Base-by-base conservation (phyloP, 495 filamentous ascomycete genomes). In the Clohesyomyces aquaticus region DNA sequence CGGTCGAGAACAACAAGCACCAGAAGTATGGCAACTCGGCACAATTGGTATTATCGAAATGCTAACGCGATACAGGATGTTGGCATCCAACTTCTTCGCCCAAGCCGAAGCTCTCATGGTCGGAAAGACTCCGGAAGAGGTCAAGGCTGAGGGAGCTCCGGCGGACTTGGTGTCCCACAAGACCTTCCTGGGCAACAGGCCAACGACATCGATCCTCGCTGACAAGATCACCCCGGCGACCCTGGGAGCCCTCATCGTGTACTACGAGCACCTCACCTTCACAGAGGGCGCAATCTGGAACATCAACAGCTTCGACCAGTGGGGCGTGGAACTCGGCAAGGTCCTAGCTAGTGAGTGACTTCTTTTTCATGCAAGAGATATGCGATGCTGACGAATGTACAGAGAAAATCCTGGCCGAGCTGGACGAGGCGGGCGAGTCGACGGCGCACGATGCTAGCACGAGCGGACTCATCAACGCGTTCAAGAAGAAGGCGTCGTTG, bases 241-340 rank as follows among this genome's bases (percentile, higher is more conserved):
- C 61, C 84, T 98, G 58, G 94, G 94, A 70, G 94, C 94, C 25
- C 79, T 98, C 65, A 98, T 98, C 75, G 91, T 90, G 52, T 98
- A 96, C 85, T 98, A 98, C 77, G 94, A 98, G 81, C 94, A 98
- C 78, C 73, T 96, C 48, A 98, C 94, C 61, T 98, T 98, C 80
- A 96, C 91, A 38, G 94, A 98, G 78, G 94, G 94, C 69, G 95
- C 91, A 28, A 77, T 98, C 68, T 98, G 94, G 94, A 95, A 98
- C 78, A 97, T 98, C 82, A 98, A 98, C 85, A 89, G 85, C 69
- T 98, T 98, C 75, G 94, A 98, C 80, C 94, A 98, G 79, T 98
- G 94, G 94, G 94, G 94, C 78, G 94, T 98, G 45, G 94, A 98
- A 82, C 78, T 98, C 48, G 94, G 94, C 79, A 98, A 98, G 86